Evolutionary conservation across 2,329 filamentous ascomycete genomes (phyloP).

Genomic region (Monosporascus sp.): DNA sequence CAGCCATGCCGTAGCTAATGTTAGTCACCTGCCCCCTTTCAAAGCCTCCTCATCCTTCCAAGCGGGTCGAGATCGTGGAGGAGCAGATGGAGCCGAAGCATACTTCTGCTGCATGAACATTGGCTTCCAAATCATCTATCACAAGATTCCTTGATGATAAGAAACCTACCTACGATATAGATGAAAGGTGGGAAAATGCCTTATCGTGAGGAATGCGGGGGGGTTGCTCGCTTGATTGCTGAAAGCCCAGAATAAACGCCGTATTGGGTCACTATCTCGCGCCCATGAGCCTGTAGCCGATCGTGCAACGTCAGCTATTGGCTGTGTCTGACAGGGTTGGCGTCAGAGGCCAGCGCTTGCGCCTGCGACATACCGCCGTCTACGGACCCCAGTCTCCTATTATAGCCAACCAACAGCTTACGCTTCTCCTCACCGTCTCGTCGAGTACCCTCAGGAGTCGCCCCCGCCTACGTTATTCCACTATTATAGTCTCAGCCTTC

Average conservation of each 20-base stretch:
- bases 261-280: constrained; percentile 11
- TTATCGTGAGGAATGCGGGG: constrained; percentile 14
- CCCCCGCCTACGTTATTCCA: constrained; percentile 6
- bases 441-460: constrained; percentile 8
- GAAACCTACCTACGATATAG: no score
- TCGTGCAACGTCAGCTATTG: constrained; percentile 18
- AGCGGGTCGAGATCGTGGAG: no score
- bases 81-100: no score
- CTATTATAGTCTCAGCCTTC: constrained; percentile 12
- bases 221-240: not conserved
- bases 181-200: not conserved
- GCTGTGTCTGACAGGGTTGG: constrained; percentile 16
- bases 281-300: constrained; percentile 24
- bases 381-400: constrained; percentile 24
- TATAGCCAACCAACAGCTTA: constrained; percentile 31
- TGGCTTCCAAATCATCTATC: no score
- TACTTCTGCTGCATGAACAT: no score
- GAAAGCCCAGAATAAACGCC: constrained; percentile 20
- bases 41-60: no score
- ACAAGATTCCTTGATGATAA: no score
- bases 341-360: constrained; percentile 30
- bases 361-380: constrained; percentile 24
- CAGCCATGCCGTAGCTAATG: not conserved
- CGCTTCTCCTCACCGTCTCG: constrained; percentile 12
- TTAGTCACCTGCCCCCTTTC: not conserved